Percentiles rank a stretch among this genome's conserved stretches.
Conservation (phyloP, 352 stramenopile species). For the Bremia lactucae region DNA sequence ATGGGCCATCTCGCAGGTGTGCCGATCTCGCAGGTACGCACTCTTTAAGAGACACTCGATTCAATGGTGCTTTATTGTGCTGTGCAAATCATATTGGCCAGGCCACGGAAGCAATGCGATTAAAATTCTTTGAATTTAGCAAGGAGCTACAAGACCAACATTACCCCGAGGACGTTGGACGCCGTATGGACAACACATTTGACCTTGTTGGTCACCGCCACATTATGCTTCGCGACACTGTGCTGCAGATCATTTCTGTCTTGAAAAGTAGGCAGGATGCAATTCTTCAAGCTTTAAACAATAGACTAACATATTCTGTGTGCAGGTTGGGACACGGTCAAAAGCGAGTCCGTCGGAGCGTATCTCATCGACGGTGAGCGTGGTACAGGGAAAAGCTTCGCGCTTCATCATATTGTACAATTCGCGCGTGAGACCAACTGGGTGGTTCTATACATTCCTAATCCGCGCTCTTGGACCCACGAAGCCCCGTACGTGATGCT, state of each 20-base stretch:
- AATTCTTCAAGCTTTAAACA: background rate
- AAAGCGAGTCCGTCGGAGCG: slow-evolving; percentile 33
- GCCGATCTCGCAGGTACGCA: slow-evolving; percentile 48
- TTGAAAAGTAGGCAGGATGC: slow-evolving; percentile 41
- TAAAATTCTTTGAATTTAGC: slow-evolving; percentile 74
- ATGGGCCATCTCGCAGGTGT: slow-evolving; percentile 43
- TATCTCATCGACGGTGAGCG: slow-evolving; percentile 77
- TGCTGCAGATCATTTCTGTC: slow-evolving; percentile 54
- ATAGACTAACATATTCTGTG: slow-evolving; percentile 3
- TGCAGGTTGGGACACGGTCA: slow-evolving; percentile 53
- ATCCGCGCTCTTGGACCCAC: slow-evolving; percentile 63
- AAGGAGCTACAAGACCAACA: slow-evolving; percentile 70
- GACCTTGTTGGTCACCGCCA: slow-evolving; percentile 76
- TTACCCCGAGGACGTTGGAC: slow-evolving; percentile 60
- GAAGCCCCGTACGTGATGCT: slow-evolving; percentile 80
- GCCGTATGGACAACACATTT: slow-evolving; percentile 69
- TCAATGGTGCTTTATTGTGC: background rate
- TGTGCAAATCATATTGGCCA: slow-evolving; percentile 4
- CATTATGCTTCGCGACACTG: slow-evolving; percentile 76
- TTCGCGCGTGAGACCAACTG: slow-evolving; percentile 77
- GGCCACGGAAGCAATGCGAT: slow-evolving; percentile 44
- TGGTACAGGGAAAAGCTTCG: slow-evolving; percentile 73
- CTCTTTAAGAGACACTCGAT: no score
- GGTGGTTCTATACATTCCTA: slow-evolving; percentile 78
- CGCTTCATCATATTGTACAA: slow-evolving; percentile 82